Conservation (phyloP, 805 yeast species). For the Kuraishia hungarica region DNA sequence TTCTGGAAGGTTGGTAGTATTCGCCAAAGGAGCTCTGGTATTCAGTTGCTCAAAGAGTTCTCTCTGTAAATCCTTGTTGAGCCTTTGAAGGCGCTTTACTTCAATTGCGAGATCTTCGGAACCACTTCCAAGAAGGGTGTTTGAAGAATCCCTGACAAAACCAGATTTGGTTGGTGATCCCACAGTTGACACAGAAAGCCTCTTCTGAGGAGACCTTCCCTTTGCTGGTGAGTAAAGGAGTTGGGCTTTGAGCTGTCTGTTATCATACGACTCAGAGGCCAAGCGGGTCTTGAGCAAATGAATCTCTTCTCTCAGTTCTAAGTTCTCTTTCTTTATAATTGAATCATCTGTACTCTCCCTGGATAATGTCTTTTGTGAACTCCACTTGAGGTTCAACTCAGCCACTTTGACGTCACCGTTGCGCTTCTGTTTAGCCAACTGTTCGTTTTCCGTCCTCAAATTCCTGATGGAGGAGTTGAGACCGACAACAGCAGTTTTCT, state of each 20-base stretch:
- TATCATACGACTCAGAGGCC: conserved; percentile 58
- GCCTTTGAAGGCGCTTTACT: conserved; percentile 10
- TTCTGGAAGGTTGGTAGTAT: neutral
- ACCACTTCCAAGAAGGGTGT: neutral
- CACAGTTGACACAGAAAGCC: conserved; percentile 10
- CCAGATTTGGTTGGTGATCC: neutral
- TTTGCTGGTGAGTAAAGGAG: conserved; percentile 13
- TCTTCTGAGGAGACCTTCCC: conserved; percentile 21
- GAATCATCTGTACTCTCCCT: neutral
- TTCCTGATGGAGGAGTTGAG: conserved; percentile 17
- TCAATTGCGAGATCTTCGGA: neutral
- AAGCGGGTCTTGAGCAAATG: conserved; percentile 44
- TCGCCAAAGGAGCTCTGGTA: neutral
- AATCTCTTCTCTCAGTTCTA: conserved; percentile 10
- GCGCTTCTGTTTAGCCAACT: conserved; percentile 20
- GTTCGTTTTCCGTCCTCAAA: conserved; percentile 25
- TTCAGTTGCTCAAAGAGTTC: conserved; percentile 12
- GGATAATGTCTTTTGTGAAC: conserved; percentile 28
- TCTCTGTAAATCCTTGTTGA: conserved; percentile 24
- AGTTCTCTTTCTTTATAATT: neutral
- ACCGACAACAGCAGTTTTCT: conserved; percentile 14
- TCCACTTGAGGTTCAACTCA: conserved; percentile 20
- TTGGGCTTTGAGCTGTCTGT: conserved; percentile 36
- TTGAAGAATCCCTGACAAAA: neutral
- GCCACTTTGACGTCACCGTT: conserved; percentile 22